phyloP scores from a whole-genome alignment of 305 asterid genomes.

The Solanum hybrid region DNA sequence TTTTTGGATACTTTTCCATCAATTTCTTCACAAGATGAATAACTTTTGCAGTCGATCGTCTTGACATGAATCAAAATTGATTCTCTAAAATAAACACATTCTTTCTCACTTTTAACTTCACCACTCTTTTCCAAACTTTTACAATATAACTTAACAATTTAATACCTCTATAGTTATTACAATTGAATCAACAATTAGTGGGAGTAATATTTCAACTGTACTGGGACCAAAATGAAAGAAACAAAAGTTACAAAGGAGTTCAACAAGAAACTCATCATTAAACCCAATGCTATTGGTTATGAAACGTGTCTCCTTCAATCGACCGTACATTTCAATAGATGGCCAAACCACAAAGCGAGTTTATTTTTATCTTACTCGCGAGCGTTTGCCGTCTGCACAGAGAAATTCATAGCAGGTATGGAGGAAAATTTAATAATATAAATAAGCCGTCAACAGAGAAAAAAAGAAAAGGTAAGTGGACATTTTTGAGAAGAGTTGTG shows the following conservation, averaged over 20 bases:
- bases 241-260: neutral
- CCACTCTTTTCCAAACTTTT: neutral
- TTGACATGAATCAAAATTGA: no score
- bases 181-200: neutral
- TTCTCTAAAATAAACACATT: no score
- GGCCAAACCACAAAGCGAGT: neutral
- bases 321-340: neutral
- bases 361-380: neutral
- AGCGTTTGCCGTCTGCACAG: neutral
- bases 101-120: no score
- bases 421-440: no score
- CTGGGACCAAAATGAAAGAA: neutral
- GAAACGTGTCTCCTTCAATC: neutral
- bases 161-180: neutral
- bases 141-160: neutral
- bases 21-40: no score
- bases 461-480: neutral
- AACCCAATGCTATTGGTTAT: neutral
- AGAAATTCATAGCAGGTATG: neutral
- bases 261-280: neutral
- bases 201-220: no score
- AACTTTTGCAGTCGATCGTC: fast-evolving
- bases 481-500: neutral
- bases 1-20: no score
- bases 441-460: neutral